Conservation (phyloP, 2,329 filamentous ascomycete species). For the Chalara sp. region DNA sequence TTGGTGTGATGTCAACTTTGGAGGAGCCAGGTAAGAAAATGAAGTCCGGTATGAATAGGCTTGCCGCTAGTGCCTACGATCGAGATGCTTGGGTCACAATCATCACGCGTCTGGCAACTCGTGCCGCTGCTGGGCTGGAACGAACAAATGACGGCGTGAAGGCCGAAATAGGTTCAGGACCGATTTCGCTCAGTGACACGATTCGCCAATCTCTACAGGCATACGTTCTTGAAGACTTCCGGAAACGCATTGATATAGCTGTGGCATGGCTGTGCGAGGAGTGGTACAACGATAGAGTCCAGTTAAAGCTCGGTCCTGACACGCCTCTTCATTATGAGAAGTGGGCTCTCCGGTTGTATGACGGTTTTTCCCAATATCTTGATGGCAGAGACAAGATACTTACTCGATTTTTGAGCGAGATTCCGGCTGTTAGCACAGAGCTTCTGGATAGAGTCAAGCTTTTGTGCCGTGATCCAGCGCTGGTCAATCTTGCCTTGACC, state of each 20-base stretch:
- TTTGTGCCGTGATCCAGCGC: constrained; percentile 59
- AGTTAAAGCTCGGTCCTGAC: constrained; percentile 35
- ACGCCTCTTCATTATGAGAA: constrained; percentile 66
- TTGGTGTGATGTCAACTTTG: constrained; percentile 67
- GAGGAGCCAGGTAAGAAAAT: constrained; percentile 61
- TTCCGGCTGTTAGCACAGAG: constrained; percentile 68
- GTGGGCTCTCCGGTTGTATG: constrained; percentile 75
- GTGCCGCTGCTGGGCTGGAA: constrained; percentile 66
- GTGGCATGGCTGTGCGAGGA: constrained; percentile 95
- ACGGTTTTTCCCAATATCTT: constrained; percentile 85
- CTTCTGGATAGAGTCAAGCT: constrained; percentile 68
- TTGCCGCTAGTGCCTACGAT: constrained; percentile 79
- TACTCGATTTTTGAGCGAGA: constrained; percentile 84
- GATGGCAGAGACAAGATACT: constrained; percentile 85
- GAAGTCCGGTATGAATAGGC: constrained; percentile 70
- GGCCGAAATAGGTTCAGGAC: constrained; percentile 40
- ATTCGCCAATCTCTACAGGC: constrained; percentile 77
- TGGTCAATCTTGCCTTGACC: constrained; percentile 56
- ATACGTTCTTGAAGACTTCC: constrained; percentile 89
- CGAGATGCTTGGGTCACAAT: constrained; percentile 88
- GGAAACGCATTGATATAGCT: constrained; percentile 79
- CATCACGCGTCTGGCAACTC: constrained; percentile 76
- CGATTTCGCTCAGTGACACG: constrained; percentile 50
- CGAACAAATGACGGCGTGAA: constrained; percentile 43
- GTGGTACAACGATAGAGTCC: constrained; percentile 85